phyloP scores from a whole-genome alignment of 352 stramenopile genomes.

The Phytophthora sp. region DNA sequence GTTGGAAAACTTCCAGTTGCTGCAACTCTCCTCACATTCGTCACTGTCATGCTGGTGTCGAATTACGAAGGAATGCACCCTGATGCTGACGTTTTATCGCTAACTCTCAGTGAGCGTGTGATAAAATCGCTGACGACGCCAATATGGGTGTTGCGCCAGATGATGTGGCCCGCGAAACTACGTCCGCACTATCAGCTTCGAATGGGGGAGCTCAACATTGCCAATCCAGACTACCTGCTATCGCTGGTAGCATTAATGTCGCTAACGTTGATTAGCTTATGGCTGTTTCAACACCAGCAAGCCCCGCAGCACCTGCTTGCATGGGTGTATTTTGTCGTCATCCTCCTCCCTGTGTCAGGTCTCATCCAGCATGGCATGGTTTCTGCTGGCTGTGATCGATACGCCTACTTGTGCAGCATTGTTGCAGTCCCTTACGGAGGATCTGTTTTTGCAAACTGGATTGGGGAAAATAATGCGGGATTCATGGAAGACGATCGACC shows the following conservation, averaged over 20 bases:
- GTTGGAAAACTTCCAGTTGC: conserved; percentile 32
- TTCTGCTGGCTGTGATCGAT: conserved; percentile 55
- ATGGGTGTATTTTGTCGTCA: conserved; percentile 42
- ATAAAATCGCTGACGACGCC: conserved; percentile 54
- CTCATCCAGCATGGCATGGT: conserved; percentile 81
- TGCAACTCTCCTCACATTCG: conserved; percentile 28
- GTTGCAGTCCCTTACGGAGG: conserved; percentile 50
- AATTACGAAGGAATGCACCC: conserved; percentile 48
- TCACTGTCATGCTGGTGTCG: conserved; percentile 46
- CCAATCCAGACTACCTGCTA: conserved; percentile 44
- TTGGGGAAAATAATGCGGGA: background rate
- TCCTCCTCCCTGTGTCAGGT: conserved; percentile 64
- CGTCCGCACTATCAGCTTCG: conserved; percentile 63
- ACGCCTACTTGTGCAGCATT: conserved; percentile 66
- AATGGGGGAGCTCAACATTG: conserved; percentile 37
- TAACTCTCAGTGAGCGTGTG: conserved; percentile 42
- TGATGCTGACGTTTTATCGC: conserved; percentile 48
- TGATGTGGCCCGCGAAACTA: conserved; percentile 56
- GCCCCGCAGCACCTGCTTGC: conserved; percentile 40
- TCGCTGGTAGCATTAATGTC: conserved; percentile 15
- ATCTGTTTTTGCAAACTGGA: conserved; percentile 8
- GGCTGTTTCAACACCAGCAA: conserved; percentile 17
- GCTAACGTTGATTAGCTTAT: conserved; percentile 24
- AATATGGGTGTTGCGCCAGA: conserved; percentile 38
- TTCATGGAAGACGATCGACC: background rate